A percentile compares a stretch with the other conserved stretches of the same genome.
Evolutionary conservation across 305 asterid genomes (phyloP).

Genomic region (Ilex paraguariensis): DNA sequence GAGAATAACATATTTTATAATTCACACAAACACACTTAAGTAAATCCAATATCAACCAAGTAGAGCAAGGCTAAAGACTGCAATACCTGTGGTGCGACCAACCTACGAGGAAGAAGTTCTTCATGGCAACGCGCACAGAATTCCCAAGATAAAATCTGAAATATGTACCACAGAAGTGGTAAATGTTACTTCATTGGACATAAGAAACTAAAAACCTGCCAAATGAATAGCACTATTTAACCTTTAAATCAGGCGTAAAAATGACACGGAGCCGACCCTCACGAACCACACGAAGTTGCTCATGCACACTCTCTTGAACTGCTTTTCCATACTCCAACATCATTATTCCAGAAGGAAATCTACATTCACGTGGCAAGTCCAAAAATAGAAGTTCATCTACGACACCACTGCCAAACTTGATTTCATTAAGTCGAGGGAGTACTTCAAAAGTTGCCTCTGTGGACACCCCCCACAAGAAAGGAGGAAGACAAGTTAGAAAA

Average conservation of each 20-base stretch:
- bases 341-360: conserved; percentile 87
- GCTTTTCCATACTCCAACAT: conserved; percentile 89
- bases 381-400: conserved; percentile 82
- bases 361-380: conserved; percentile 88
- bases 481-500: too few relatives aligned
- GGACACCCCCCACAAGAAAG: conserved; percentile 11
- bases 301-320: conserved; percentile 88
- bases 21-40: too few relatives aligned
- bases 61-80: background rate
- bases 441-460: conserved; percentile 97
- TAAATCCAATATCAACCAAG: too few relatives aligned
- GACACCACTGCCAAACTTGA: conserved; percentile 89
- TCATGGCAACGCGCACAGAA: conserved; percentile 95
- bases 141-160: conserved; percentile 92
- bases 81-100: conserved; percentile 86
- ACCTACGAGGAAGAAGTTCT: conserved; percentile 91
- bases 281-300: conserved; percentile 91
- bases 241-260: conserved; percentile 91
- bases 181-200: conserved; percentile 86
- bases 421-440: conserved; percentile 90
- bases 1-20: too few relatives aligned
- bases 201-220: conserved; percentile 37
- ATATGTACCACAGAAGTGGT: conserved; percentile 28
- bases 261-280: conserved; percentile 93
- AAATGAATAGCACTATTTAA: conserved; percentile 3